Percentiles rank a stretch among this genome's conserved stretches.
Conservation (phyloP, 805 yeast genomes). For the Candida sphagnicola region DNA sequence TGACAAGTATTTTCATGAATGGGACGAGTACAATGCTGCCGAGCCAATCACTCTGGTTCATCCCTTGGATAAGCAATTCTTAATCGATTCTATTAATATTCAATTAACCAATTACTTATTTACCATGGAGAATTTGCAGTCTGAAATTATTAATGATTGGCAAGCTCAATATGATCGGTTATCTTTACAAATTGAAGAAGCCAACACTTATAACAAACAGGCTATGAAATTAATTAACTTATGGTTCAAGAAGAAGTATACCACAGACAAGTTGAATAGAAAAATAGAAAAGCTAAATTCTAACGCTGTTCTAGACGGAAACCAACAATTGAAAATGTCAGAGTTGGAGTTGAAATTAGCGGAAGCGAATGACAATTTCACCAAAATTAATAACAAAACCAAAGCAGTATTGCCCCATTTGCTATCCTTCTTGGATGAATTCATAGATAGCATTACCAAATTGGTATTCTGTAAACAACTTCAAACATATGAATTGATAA, state of each 20-base stretch:
- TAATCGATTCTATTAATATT: slow-evolving; percentile 19
- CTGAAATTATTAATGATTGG: slow-evolving; percentile 17
- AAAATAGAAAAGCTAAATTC: slow-evolving; percentile 35
- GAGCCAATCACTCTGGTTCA: slow-evolving; percentile 29
- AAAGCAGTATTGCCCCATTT: slow-evolving; percentile 44
- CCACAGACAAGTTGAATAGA: slow-evolving; percentile 33
- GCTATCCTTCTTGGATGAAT: slow-evolving; percentile 44
- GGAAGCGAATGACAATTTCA: slow-evolving; percentile 25
- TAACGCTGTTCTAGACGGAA: slow-evolving; percentile 29
- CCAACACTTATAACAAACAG: slow-evolving; percentile 34
- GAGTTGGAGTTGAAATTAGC: slow-evolving; percentile 25
- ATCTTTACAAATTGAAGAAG: slow-evolving; percentile 31
- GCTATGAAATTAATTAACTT: slow-evolving; percentile 39
- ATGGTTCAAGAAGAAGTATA: slow-evolving; percentile 41
- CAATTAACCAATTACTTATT: slow-evolving; percentile 24
- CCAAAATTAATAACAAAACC: slow-evolving; percentile 37
- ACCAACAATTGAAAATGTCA: slow-evolving; percentile 33
- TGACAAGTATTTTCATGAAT: slow-evolving; percentile 24
- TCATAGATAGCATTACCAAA: slow-evolving; percentile 38
- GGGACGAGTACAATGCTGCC: slow-evolving; percentile 23
- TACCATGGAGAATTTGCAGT: slow-evolving; percentile 17
- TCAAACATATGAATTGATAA: slow-evolving; percentile 28
- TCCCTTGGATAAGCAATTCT: slow-evolving; percentile 30
- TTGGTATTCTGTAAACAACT: slow-evolving; percentile 35
- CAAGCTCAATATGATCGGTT: slow-evolving; percentile 23